Percentiles rank a stretch among this genome's conserved stretches.
Conservation (phyloP, 1,284 basidiomycete species). For the Ustilago xerochloae region DNA sequence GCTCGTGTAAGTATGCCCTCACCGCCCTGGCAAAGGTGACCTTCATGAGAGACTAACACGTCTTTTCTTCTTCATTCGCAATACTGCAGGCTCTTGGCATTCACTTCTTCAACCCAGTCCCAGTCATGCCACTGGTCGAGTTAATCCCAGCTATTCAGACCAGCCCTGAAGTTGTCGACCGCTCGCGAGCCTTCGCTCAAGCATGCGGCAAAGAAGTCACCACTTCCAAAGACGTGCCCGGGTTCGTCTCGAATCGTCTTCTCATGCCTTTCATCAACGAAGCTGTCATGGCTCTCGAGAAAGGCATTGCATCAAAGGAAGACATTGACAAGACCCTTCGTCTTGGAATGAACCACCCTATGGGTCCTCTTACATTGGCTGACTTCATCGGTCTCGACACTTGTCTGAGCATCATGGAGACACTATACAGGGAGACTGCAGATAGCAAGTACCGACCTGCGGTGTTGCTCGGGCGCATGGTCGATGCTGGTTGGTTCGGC, state of each 20-base stretch:
- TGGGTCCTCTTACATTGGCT: conserved; percentile 74
- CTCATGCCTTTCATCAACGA: conserved; percentile 92
- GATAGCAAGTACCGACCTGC: conserved; percentile 98
- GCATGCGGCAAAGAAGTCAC: conserved; percentile 81
- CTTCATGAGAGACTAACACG: background rate
- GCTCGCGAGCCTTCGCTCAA: conserved; percentile 83
- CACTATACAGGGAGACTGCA: conserved; percentile 76
- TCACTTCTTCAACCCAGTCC: conserved; percentile 89
- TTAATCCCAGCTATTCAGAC: conserved; percentile 94
- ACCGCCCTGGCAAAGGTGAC: no score
- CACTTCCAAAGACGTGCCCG: conserved; percentile 81
- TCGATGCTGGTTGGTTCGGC: conserved; percentile 94
- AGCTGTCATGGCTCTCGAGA: conserved; percentile 91
- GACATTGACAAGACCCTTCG: conserved; percentile 94
- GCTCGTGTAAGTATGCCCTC: conserved; percentile 31
- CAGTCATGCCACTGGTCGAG: conserved; percentile 85
- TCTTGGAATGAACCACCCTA: conserved; percentile 94
- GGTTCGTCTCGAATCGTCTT: conserved; percentile 73
- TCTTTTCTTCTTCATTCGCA: background rate
- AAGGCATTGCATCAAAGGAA: conserved; percentile 88
- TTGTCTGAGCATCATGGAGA: conserved; percentile 70
- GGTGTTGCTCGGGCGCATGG: conserved; percentile 90
- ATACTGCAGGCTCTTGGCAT: conserved; percentile 72
- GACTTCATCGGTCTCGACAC: conserved; percentile 88
- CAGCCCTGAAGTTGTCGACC: conserved; percentile 77